These are phyloP conservation scores for Striga asiatica DNA, from an alignment of 257 asterid genomes.

Conservation along the genomic window DNA sequence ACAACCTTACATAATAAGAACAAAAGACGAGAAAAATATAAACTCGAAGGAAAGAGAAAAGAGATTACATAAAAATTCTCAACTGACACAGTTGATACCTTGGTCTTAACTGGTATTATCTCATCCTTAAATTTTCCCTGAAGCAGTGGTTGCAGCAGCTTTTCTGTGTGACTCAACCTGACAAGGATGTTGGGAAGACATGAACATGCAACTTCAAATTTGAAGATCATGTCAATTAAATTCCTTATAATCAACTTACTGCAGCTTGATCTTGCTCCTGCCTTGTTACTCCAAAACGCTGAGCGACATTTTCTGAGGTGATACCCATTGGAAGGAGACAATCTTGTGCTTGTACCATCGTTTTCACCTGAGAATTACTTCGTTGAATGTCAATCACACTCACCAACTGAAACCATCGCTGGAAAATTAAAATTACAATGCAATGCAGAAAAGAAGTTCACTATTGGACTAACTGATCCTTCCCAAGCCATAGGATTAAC, in stretches of 20 bases:
- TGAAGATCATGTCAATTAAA: too few species aligned
- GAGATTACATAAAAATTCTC: background rate
- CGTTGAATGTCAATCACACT: background rate
- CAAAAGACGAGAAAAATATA: too few species aligned
- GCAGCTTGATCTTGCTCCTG: constrained; percentile 98
- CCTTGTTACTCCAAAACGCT: constrained; percentile 85
- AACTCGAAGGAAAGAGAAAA: background rate
- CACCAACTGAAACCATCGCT: background rate
- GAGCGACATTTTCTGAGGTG: constrained; percentile 92
- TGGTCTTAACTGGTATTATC: constrained; percentile 75
- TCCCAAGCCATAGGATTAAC: constrained; percentile 89
- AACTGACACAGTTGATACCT: constrained; percentile 49
- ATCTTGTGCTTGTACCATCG: constrained; percentile 76
- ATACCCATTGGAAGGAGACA: constrained; percentile 98
- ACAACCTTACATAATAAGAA: too few species aligned
- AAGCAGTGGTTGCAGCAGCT: constrained; percentile 96
- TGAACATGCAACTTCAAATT: too few species aligned
- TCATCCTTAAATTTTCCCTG: constrained; percentile 90
- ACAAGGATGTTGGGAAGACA: background rate
- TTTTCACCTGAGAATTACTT: constrained; percentile 42
- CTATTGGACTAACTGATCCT: constrained; percentile 91
- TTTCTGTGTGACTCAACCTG: constrained; percentile 90
- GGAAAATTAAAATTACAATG: background rate
- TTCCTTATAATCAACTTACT: constrained; percentile 43
- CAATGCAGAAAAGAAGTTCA: constrained; percentile 18